These are phyloP conservation scores for Beauveria varroae DNA, from an alignment of 2,329 filamentous ascomycete genomes.

Conservation along the genomic window DNA sequence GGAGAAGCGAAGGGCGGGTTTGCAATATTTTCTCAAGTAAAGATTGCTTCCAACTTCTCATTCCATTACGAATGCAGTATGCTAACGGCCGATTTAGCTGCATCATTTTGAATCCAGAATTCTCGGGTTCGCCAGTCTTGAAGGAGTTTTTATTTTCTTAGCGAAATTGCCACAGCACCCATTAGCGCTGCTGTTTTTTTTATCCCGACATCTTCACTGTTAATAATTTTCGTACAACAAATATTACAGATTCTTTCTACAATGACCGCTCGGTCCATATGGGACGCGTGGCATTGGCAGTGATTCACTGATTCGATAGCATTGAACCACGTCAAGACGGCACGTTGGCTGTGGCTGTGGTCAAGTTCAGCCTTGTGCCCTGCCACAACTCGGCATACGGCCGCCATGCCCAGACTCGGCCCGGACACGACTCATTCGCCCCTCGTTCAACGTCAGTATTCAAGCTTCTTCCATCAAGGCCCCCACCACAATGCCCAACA, in stretches of 20 bases:
- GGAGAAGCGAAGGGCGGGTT: slow-evolving; percentile 70
- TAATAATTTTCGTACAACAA: background rate
- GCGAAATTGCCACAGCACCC: background rate
- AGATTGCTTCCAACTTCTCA: slow-evolving; percentile 21
- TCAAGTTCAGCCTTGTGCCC: background rate
- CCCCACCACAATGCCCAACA: background rate
- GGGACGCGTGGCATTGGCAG: background rate
- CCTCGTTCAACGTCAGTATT: background rate
- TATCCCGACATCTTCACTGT: background rate
- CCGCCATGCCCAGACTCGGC: background rate
- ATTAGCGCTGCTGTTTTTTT: background rate
- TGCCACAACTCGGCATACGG: background rate
- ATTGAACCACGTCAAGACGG: too few relatives aligned
- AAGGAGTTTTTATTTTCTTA: slow-evolving; percentile 18
- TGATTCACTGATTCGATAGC: background rate
- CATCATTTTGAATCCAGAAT: slow-evolving; percentile 17
- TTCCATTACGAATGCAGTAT: background rate
- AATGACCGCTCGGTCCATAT: too few relatives aligned
- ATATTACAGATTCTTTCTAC: background rate
- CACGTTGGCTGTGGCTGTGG: background rate
- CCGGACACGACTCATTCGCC: background rate
- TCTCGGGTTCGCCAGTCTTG: slow-evolving; percentile 18
- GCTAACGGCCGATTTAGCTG: slow-evolving; percentile 13
- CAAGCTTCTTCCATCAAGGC: background rate
- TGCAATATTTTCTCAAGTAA: slow-evolving; percentile 92